phyloP scores from a whole-genome alignment of 495 filamentous ascomycete species.

The Oidiodendron maius region DNA sequence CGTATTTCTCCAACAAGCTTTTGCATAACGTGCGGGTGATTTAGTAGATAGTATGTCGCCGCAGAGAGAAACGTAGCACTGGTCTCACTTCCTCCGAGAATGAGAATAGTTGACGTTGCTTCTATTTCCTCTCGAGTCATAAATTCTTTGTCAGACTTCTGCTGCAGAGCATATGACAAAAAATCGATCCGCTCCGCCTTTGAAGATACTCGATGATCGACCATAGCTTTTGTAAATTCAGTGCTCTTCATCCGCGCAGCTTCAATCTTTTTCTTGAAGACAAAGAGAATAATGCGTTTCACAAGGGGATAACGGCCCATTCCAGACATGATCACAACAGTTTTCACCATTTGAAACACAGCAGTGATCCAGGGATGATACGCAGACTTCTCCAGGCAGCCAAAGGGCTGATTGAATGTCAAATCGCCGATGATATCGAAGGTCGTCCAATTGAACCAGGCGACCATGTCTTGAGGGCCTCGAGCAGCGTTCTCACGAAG shows the following conservation, averaged over 20 bases:
- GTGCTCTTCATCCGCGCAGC: background rate
- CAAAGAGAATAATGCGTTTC: background rate
- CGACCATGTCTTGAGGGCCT: too few species aligned
- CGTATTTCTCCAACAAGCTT: slow-evolving; percentile 47
- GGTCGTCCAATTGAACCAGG: too few species aligned
- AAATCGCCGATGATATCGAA: too few species aligned
- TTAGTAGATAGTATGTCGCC: slow-evolving; percentile 45
- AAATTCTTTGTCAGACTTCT: background rate
- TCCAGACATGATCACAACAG: too few species aligned
- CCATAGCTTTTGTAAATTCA: slow-evolving; percentile 2
- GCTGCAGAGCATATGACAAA: background rate
- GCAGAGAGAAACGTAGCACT: slow-evolving; percentile 51
- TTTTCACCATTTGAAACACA: too few species aligned
- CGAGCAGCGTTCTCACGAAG: too few species aligned
- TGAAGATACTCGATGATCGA: background rate
- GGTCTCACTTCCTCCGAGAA: slow-evolving; percentile 52
- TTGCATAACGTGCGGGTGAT: slow-evolving; percentile 28
- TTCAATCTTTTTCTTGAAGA: background rate
- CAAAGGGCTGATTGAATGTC: too few species aligned
- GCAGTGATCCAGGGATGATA: too few species aligned
- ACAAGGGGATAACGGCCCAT: slow-evolving; percentile 2
- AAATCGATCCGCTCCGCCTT: slow-evolving; percentile 1
- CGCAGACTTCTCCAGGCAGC: too few species aligned
- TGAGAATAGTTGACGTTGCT: background rate
- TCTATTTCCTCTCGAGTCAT: background rate